Evolutionary conservation across 2,329 filamentous ascomycete genomes (phyloP).

Genomic region (Byssoonygena ceratinophila): DNA sequence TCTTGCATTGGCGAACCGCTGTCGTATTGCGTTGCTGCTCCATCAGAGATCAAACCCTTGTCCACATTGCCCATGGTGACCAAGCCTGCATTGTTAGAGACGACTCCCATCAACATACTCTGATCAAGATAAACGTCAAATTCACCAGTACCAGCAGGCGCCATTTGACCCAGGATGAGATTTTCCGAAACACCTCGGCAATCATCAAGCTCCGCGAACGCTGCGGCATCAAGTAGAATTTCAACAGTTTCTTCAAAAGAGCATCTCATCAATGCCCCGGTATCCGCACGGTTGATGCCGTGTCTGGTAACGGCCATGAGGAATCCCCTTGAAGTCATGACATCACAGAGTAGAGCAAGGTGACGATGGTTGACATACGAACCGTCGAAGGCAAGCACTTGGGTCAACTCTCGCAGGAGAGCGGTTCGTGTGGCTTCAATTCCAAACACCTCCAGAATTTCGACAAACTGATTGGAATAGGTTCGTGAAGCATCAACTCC

Average conservation of each 20-base stretch:
- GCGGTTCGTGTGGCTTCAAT: constrained; percentile 88
- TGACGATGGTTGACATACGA: constrained; percentile 99
- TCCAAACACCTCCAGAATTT: constrained; percentile 87
- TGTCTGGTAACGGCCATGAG: constrained; percentile 96
- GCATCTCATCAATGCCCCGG: constrained; percentile 96
- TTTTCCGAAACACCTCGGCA: constrained; percentile 98
- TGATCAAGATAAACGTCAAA: constrained; percentile 90
- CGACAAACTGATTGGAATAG: constrained; percentile 90
- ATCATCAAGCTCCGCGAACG: constrained; percentile 89
- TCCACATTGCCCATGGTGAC: constrained; percentile 71
- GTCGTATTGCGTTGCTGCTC: constrained; percentile 90
- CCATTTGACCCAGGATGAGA: constrained; percentile 94
- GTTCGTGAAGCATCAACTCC: constrained; percentile 80
- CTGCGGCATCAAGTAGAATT: constrained; percentile 90
- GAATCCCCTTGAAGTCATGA: constrained; percentile 91
- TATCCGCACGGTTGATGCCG: constrained; percentile 96
- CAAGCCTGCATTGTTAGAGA: constrained; percentile 80
- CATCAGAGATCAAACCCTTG: constrained; percentile 63
- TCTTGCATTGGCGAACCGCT: constrained; percentile 54
- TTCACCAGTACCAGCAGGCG: constrained; percentile 92
- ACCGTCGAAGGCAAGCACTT: constrained; percentile 94
- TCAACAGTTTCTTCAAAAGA: constrained; percentile 99
- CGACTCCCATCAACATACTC: constrained; percentile 89
- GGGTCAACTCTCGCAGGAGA: constrained; percentile 75
- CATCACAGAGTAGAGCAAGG: constrained; percentile 85